These are phyloP conservation scores for Bathelium albidoporum DNA, from an alignment of 495 filamentous ascomycete species.

Conservation along the genomic window DNA sequence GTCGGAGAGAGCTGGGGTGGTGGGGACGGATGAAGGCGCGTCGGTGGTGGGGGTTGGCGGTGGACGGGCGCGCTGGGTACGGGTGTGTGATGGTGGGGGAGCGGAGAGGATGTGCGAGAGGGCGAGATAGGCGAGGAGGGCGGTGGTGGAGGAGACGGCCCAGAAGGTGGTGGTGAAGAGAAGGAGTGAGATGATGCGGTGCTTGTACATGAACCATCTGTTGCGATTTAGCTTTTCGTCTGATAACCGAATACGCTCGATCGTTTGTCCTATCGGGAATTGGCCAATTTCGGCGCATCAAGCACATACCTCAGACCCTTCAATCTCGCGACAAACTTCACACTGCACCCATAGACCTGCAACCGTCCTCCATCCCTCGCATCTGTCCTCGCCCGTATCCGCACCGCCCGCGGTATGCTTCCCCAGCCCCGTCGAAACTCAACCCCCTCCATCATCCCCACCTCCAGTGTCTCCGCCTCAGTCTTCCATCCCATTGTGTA, in stretches of 20 bases:
- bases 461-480: constrained; percentile 45
- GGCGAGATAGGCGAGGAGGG: constrained; percentile 24
- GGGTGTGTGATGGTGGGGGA: constrained; percentile 11
- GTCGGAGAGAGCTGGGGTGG: constrained; percentile 35
- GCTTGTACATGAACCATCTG: constrained; percentile 76
- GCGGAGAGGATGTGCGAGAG: background rate
- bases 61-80: background rate
- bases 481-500: constrained; percentile 48
- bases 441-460: constrained; percentile 62
- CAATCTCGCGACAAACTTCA: constrained; percentile 62
- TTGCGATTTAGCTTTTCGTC: background rate
- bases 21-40: constrained; percentile 17
- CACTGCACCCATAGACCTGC: constrained; percentile 60
- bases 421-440: constrained; percentile 48
- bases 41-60: background rate
- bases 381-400: constrained; percentile 52
- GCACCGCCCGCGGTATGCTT: constrained; percentile 46
- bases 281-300: background rate
- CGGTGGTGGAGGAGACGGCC: constrained; percentile 50
- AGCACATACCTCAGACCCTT: constrained; percentile 51
- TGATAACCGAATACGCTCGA: background rate
- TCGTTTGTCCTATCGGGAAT: background rate
- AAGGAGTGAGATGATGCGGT: constrained; percentile 57
- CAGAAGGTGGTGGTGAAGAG: constrained; percentile 63
- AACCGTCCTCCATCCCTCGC: constrained; percentile 41